These are phyloP conservation scores for Nicotiana benthamiana DNA, from an alignment of 257 asterid species.

Conservation along the genomic window DNA sequence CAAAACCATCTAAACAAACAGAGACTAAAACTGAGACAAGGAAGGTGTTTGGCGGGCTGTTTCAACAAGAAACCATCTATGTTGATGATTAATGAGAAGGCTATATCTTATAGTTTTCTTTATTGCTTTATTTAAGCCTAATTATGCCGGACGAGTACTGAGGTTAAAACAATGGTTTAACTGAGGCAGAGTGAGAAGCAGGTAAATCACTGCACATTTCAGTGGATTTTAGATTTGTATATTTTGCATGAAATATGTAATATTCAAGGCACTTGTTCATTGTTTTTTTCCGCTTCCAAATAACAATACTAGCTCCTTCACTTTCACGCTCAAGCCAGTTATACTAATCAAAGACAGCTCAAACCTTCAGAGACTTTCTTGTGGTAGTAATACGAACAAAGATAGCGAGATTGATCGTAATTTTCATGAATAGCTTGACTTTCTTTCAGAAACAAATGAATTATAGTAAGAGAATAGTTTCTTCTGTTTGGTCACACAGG, in stretches of 20 bases:
- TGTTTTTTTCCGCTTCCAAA: background rate
- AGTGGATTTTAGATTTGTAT: slow-evolving; percentile 1
- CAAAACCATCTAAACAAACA: slow-evolving; percentile 39
- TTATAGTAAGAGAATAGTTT: too few species aligned
- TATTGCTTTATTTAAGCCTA: background rate
- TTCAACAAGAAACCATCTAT: slow-evolving; percentile 90
- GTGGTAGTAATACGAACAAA: too few species aligned
- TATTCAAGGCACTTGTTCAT: background rate
- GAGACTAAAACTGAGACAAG: slow-evolving; percentile 54
- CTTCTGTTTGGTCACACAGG: background rate
- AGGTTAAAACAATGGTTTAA: background rate
- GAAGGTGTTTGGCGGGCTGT: slow-evolving; percentile 80
- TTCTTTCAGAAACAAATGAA: too few species aligned
- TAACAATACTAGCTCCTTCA: background rate
- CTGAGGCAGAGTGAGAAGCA: slow-evolving; percentile 7
- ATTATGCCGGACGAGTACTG: background rate
- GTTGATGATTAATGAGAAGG: slow-evolving; percentile 50
- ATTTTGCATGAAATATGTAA: background rate
- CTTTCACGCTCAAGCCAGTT: background rate
- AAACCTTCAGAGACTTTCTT: too few species aligned
- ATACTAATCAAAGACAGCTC: background rate
- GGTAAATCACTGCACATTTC: slow-evolving; percentile 8
- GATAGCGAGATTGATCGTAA: too few species aligned
- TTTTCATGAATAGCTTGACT: too few species aligned
- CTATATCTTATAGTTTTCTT: background rate